Evolutionary conservation across 1,284 basidiomycete genomes (phyloP).

Genomic region (Coniferiporia sulphurascens): DNA sequence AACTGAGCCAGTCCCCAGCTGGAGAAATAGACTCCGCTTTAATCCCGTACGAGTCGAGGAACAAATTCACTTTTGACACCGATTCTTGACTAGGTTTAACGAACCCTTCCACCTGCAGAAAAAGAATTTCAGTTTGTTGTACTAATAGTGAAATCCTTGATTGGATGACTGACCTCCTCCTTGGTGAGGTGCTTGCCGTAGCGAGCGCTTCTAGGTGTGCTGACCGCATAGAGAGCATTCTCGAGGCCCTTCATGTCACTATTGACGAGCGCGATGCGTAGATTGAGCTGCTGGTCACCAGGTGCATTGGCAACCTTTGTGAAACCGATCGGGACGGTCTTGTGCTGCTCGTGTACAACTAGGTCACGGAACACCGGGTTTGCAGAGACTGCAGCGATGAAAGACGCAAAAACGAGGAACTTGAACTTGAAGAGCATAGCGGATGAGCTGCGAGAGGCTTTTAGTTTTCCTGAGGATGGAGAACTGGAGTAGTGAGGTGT

Average conservation of each 20-base stretch:
- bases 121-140: neutral
- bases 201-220: constrained; percentile 24
- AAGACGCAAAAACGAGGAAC: constrained; percentile 8
- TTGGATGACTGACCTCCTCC: constrained; percentile 22
- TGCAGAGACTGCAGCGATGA: constrained; percentile 12
- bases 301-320: constrained; percentile 22
- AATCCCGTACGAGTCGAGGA: constrained; percentile 18
- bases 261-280: constrained; percentile 25
- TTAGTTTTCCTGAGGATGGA: too few relatives aligned
- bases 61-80: constrained; percentile 18
- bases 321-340: constrained; percentile 23
- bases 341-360: constrained; percentile 24
- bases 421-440: neutral
- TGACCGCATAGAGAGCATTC: constrained; percentile 25
- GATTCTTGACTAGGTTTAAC: constrained; percentile 21
- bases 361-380: constrained; percentile 14
- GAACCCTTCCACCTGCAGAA: constrained; percentile 19
- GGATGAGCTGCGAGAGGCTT: too few relatives aligned
- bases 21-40: constrained; percentile 12
- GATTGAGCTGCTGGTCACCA: constrained; percentile 21
- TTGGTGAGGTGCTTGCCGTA: constrained; percentile 29
- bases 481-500: too few relatives aligned
- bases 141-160: neutral
- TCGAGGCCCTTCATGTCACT: constrained; percentile 24
- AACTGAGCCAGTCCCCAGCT: constrained; percentile 24